Evolutionary conservation across 306 rosid genomes (phyloP).

Genomic region (Astragalus glycyphyllos): DNA sequence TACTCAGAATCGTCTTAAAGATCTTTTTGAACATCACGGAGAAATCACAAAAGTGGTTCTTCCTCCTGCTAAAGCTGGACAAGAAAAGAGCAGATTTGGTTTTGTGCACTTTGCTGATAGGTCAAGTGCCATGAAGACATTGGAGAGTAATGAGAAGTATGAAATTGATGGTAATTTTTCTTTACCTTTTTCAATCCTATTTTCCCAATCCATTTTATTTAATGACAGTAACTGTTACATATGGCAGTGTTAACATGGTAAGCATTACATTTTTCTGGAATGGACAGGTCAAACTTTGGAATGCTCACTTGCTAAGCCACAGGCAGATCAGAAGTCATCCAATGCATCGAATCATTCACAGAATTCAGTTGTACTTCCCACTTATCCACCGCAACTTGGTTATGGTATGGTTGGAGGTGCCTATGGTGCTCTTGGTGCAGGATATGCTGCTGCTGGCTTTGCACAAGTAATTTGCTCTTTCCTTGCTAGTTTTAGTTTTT

Average conservation of each 20-base stretch:
- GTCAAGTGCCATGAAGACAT: conserved; percentile 70
- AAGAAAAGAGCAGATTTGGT: conserved; percentile 72
- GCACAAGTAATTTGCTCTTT: conserved; percentile 61
- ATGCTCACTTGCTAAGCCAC: conserved; percentile 79
- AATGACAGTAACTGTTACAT: conserved; percentile 12
- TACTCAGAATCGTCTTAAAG: conserved; percentile 58
- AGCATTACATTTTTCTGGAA: conserved; percentile 27
- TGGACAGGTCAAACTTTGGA: conserved; percentile 71
- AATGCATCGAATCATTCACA: conserved; percentile 48
- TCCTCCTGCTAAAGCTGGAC: conserved; percentile 78
- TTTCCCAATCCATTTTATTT: background rate
- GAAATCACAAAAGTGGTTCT: conserved; percentile 73
- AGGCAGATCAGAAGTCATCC: conserved; percentile 62
- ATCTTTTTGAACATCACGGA: conserved; percentile 69
- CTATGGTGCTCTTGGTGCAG: conserved; percentile 62
- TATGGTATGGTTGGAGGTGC: conserved; percentile 66
- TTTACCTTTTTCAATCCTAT: conserved; percentile 19
- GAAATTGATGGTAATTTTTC: conserved; percentile 65
- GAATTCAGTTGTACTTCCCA: conserved; percentile 52
- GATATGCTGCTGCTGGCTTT: conserved; percentile 65
- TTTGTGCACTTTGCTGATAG: conserved; percentile 76
- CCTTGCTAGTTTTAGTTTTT: background rate
- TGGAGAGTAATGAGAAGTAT: conserved; percentile 69
- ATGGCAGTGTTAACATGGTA: background rate
- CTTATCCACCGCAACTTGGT: conserved; percentile 62